Conservation (phyloP, 345 rosid species). For the Lepidium africanum region DNA sequence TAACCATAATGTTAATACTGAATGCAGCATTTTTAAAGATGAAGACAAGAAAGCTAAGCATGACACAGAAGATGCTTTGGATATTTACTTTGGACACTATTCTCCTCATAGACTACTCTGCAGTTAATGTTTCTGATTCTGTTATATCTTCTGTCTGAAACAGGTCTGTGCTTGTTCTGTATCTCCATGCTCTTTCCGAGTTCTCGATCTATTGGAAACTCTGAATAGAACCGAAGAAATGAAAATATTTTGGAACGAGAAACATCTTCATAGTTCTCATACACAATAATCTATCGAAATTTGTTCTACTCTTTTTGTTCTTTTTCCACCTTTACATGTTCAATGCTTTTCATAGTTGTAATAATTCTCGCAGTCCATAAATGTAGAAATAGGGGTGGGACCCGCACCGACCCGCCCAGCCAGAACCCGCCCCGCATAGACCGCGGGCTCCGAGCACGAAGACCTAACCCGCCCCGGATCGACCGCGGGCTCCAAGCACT, state of each 20-base stretch:
- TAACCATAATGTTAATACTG: neutral
- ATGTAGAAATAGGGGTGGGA: too few species aligned
- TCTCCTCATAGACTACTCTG: neutral
- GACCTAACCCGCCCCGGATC: too few species aligned
- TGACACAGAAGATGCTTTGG: neutral
- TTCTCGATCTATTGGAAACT: conserved; percentile 33
- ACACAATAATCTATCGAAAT: neutral
- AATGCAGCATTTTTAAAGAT: neutral
- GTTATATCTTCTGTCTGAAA: neutral
- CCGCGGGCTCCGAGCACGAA: too few species aligned
- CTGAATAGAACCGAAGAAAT: conserved; percentile 31
- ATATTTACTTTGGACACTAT: neutral
- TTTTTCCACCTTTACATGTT: neutral
- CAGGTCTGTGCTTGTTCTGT: conserved; percentile 83
- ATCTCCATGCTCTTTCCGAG: conserved; percentile 52
- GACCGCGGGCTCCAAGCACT: too few species aligned
- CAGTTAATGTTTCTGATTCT: neutral
- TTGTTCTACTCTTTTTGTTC: neutral
- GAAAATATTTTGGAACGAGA: conserved; percentile 12
- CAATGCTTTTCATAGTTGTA: conserved; percentile 2
- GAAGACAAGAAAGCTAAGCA: neutral
- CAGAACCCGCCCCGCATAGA: too few species aligned
- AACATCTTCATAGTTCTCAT: neutral
- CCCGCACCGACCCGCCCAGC: too few species aligned
- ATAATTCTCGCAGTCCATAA: neutral